Percentiles rank a stretch among this genome's conserved stretches.
These are phyloP conservation scores for sorghum (Sorghum bicolor) DNA, from an alignment of 176 grass and related monocot genomes.

Conservation along the genomic window Sorghum_bicolor_NCBIv3 NC_012870.2:66247501-66248000, in stretches of 20 bases:
- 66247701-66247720: conserved; percentile 18
- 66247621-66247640: conserved; percentile 69
- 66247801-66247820: conserved; percentile 14
- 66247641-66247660: conserved; percentile 4
- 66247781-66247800: not conserved
- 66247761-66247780: not conserved
- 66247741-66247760: not conserved
- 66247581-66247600: conserved; percentile 86
- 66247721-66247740: conserved; percentile 13
- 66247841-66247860: not conserved
- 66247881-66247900: not conserved
- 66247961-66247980: not conserved
- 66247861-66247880: not conserved
- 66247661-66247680: not conserved
- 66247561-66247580: conserved; percentile 99
- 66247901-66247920: conserved; percentile 21
- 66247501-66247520: conserved; percentile 73
- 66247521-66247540: conserved; percentile 81
- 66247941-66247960: not conserved
- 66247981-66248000: not conserved
- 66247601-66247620: conserved; percentile 90
- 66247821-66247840: conserved; percentile 20
- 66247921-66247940: not conserved
- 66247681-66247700: conserved; percentile 2
- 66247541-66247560: conserved; percentile 93